Evolutionary conservation across 192 early-diverging fungal species (phyloP).

Genomic region (Mortierella hygrophila): DNA sequence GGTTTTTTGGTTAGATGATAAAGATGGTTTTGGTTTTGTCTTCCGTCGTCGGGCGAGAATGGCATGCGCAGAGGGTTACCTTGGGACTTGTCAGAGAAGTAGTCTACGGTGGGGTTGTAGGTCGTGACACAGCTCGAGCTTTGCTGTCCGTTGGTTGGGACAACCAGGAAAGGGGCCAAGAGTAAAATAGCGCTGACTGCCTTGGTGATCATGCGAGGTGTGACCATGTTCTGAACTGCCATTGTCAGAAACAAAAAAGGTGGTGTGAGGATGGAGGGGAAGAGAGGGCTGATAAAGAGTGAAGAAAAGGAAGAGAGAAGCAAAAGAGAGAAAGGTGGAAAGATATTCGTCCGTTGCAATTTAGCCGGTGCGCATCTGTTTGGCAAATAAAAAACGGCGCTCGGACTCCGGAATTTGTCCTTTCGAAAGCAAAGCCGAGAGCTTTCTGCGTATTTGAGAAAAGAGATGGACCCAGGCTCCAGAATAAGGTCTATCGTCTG

Average conservation of each 20-base stretch:
- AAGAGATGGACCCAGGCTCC: not conserved
- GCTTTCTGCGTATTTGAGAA: not conserved
- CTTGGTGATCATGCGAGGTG: not conserved
- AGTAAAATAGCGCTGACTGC: conserved; percentile 32
- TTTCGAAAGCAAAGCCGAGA: not conserved
- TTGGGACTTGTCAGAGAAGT: conserved; percentile 62
- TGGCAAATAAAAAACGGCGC: not conserved
- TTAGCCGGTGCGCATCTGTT: not conserved
- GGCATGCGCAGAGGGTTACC: conserved; percentile 12
- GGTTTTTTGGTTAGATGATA: not conserved
- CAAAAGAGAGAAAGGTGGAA: not conserved
- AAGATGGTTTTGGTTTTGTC: not conserved
- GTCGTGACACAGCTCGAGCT: conserved; percentile 31
- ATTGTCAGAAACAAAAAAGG: not conserved
- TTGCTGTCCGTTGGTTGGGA: conserved; percentile 46
- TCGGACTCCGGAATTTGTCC: not conserved
- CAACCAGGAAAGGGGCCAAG: conserved; percentile 34
- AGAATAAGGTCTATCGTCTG: not conserved
- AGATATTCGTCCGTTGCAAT: not conserved
- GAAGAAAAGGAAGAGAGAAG: not conserved
- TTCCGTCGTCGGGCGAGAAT: not conserved
- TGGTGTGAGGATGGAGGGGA: not conserved
- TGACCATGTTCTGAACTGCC: conserved; percentile 8
- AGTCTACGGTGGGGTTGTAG: conserved; percentile 59
- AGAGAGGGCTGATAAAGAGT: not conserved